Conservation (phyloP, 116 monocot species). For the Dioscorea cayenensis region DNA sequence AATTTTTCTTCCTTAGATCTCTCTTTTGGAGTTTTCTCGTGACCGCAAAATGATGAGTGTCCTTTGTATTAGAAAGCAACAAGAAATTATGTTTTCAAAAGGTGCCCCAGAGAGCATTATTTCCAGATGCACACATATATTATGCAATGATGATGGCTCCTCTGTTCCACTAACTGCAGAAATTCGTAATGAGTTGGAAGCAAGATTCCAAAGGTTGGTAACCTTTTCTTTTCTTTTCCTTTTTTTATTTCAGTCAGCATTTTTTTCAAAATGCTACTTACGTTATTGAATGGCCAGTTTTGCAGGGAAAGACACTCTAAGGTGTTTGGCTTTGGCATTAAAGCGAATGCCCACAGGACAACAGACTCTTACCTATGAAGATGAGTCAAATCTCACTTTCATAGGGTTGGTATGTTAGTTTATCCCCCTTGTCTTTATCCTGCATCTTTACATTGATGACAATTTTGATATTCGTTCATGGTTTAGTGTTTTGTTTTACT, state of each 20-base stretch:
- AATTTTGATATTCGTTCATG: background rate
- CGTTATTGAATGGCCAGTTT: constrained; percentile 53
- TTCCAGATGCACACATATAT: constrained; percentile 91
- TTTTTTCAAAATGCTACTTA: background rate
- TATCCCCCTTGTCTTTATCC: background rate
- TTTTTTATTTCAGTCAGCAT: background rate
- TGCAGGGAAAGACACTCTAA: constrained; percentile 82
- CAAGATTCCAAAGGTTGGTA: constrained; percentile 73
- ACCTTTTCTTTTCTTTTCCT: background rate
- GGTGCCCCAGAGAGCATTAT: constrained; percentile 97
- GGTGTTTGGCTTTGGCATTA: constrained; percentile 93
- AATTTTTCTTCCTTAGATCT: constrained; percentile 39
- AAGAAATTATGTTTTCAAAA: constrained; percentile 98
- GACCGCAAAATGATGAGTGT: constrained; percentile 99
- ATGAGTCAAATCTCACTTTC: constrained; percentile 95
- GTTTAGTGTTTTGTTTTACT: background rate
- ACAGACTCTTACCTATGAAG: constrained; percentile 68
- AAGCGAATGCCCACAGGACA: constrained; percentile 84
- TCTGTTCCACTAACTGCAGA: constrained; percentile 87
- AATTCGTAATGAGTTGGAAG: constrained; percentile 80
- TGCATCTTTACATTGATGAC: background rate
- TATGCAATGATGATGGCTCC: constrained; percentile 97
- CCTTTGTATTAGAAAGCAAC: constrained; percentile 89
- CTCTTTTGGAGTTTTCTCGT: constrained; percentile 84
- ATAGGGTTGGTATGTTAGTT: constrained; percentile 75